These are phyloP conservation scores for Rhizomucor pusillus DNA, from an alignment of 371 early-diverging fungal species.

Conservation along the genomic window DNA sequence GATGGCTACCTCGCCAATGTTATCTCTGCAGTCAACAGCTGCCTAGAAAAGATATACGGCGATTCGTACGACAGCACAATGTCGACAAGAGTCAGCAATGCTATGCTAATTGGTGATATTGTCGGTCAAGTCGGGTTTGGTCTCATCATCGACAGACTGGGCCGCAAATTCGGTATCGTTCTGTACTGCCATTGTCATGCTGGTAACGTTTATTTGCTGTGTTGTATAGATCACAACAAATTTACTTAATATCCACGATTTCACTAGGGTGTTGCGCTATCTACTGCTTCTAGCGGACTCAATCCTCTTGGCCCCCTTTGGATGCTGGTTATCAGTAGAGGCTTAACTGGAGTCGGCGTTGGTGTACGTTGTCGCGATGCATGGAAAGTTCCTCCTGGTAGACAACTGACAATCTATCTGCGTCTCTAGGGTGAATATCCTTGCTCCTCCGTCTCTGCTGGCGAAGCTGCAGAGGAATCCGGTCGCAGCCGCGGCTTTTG, in stretches of 20 bases:
- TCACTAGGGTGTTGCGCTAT: neutral
- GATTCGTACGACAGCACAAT: constrained; percentile 9
- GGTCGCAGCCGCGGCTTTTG: constrained; percentile 42
- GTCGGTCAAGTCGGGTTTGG: constrained; percentile 23
- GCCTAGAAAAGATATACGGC: too few relatives aligned
- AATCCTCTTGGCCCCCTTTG: constrained; percentile 2
- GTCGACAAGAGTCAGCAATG: constrained; percentile 19
- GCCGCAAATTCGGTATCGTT: constrained; percentile 34
- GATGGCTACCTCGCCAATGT: constrained; percentile 24
- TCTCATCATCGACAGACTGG: constrained; percentile 31
- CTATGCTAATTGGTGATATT: constrained; percentile 23
- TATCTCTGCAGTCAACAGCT: constrained; percentile 16
- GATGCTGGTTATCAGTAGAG: constrained; percentile 17
- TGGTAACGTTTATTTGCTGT: constrained; percentile 22
- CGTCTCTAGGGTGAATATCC: too few relatives aligned
- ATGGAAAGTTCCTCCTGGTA: too few relatives aligned
- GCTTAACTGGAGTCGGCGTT: constrained; percentile 45
- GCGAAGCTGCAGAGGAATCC: constrained; percentile 46
- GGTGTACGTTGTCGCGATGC: too few relatives aligned
- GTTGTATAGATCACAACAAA: neutral
- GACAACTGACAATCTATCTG: too few relatives aligned
- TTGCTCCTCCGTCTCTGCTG: constrained; percentile 41
- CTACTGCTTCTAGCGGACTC: constrained; percentile 1
- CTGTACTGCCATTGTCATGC: too few relatives aligned
- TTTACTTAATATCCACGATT: too few relatives aligned